A percentile compares a stretch with the other conserved stretches of the same genome.
phyloP scores from a whole-genome alignment of 805 yeast species.

The Spathaspora hagerdaliae region DNA sequence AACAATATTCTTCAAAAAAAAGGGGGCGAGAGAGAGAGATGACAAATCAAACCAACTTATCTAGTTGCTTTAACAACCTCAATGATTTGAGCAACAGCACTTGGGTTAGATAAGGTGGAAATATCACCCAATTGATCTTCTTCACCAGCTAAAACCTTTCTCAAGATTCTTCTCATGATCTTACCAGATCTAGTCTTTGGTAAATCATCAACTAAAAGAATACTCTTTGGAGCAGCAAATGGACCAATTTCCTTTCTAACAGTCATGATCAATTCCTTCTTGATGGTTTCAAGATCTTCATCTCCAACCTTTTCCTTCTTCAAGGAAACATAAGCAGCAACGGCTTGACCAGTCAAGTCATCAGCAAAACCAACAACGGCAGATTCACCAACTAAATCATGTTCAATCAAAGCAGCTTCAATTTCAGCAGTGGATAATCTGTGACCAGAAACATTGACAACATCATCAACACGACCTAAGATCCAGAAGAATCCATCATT shows the following conservation, averaged over 20 bases:
- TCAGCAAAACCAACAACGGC: conserved; percentile 97
- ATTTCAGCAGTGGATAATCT: conserved; percentile 98
- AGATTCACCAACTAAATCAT: conserved; percentile 78
- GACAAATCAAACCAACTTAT: conserved; percentile 3
- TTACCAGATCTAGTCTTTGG: conserved; percentile 99
- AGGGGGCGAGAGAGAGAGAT: too few relatives aligned
- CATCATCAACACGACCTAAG: conserved; percentile 97
- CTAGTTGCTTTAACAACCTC: conserved; percentile 44
- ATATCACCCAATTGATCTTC: conserved; percentile 90
- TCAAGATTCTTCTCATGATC: conserved; percentile 95
- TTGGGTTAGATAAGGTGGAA: conserved; percentile 85
- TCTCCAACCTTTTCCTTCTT: conserved; percentile 45
- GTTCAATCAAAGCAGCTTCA: conserved; percentile 84
- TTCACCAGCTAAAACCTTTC: conserved; percentile 90
- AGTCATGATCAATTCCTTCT: conserved; percentile 75
- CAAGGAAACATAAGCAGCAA: conserved; percentile 88
- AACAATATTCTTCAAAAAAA: too few relatives aligned
- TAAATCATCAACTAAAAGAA: conserved; percentile 80
- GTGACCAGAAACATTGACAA: conserved; percentile 96
- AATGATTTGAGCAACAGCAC: conserved; percentile 74
- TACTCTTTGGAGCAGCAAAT: conserved; percentile 92
- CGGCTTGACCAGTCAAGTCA: conserved; percentile 97
- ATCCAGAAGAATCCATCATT: conserved; percentile 97
- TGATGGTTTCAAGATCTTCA: conserved; percentile 53
- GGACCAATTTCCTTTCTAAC: conserved; percentile 92